Base-by-base conservation (phyloP, 2,329 filamentous ascomycete genomes). In the Daldinia sp. region DNA sequence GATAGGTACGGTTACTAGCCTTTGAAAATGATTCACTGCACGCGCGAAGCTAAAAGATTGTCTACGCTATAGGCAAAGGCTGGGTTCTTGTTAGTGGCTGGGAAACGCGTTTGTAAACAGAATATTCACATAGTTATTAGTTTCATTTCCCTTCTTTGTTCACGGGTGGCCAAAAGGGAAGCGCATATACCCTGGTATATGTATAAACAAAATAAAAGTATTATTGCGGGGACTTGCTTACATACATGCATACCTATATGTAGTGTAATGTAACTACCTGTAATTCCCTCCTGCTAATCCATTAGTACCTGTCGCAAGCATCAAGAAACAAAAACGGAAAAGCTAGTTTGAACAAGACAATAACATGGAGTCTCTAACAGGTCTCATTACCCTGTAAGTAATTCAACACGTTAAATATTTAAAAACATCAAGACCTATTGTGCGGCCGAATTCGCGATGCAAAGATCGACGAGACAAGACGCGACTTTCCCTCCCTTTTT, bases 331-430 rank as follows among this genome's bases (percentile, higher is more conserved):
- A 47, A 57, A 58, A 35, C 35, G 25, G 62, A 49, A 30, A 53
- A 17, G 11, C 56, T 48, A 19, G 69, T 71, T 65, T 67, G 66
- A 66, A 53, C 52, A 54, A 59, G 50, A 68, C 68, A 72, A 72
- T 63, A 73, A 73, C 61, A 72, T 21, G 32, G 13, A 15, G 52
- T 37, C 51, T 54, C 56, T 56, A 45, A 67, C 61, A 63, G 61
- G 61, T 51, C 43, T 34, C 41, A 39, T 47, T 19, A 57, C 57
- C 64, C 57, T 63, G 64, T 61, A 66, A 64, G 60, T 61, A 66
- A 62, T 66, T 61, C 50, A 61, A 68, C 66, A 66, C 60, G 66
- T 66, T 43, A n/a, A 48, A 27, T 19, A 56, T 59, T 60, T 34
- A 11, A 51, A 25, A 29, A 57, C 27, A n/a, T n/a, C 37, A 49